phyloP scores from a whole-genome alignment of 2,329 filamentous ascomycete species.

The Sphaerulina musiva region DNA sequence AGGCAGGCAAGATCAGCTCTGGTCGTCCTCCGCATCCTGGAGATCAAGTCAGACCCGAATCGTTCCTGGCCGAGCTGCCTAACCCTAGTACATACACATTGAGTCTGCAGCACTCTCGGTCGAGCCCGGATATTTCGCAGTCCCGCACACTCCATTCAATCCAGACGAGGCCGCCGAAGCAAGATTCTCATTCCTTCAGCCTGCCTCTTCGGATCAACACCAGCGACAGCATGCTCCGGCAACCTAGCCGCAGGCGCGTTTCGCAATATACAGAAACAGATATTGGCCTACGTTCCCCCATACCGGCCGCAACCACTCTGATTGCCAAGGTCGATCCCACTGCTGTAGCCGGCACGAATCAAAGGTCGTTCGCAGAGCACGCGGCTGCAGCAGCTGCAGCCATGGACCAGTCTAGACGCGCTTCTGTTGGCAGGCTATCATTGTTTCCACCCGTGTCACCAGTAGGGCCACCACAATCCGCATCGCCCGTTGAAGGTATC shows the following conservation, averaged over 20 bases:
- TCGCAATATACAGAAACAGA: slow-evolving; percentile 16
- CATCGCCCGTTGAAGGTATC: background rate
- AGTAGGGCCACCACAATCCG: background rate
- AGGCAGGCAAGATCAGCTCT: slow-evolving; percentile 3
- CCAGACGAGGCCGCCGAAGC: slow-evolving; percentile 13
- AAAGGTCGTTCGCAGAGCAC: slow-evolving; percentile 1
- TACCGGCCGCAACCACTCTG: slow-evolving; percentile 23
- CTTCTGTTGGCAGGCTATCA: slow-evolving; percentile 15
- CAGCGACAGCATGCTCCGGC: slow-evolving; percentile 22
- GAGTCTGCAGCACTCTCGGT: background rate
- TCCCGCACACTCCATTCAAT: background rate
- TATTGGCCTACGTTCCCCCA: slow-evolving; percentile 14
- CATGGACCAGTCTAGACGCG: background rate
- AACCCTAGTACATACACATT: slow-evolving; percentile 5
- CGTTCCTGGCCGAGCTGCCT: slow-evolving; percentile 27
- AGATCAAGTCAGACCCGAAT: slow-evolving; percentile 19
- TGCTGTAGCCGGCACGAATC: background rate
- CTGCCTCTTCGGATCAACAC: slow-evolving; percentile 34
- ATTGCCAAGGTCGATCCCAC: slow-evolving; percentile 22
- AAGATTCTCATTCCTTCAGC: slow-evolving; percentile 24
- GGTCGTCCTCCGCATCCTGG: background rate
- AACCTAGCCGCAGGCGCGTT: background rate
- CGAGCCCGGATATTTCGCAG: background rate
- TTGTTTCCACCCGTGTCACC: slow-evolving; percentile 17
- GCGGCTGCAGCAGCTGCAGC: slow-evolving; percentile 7